Evolutionary conservation across 805 yeast genomes (phyloP).

Genomic region (Candida pseudoglaebosa): DNA sequence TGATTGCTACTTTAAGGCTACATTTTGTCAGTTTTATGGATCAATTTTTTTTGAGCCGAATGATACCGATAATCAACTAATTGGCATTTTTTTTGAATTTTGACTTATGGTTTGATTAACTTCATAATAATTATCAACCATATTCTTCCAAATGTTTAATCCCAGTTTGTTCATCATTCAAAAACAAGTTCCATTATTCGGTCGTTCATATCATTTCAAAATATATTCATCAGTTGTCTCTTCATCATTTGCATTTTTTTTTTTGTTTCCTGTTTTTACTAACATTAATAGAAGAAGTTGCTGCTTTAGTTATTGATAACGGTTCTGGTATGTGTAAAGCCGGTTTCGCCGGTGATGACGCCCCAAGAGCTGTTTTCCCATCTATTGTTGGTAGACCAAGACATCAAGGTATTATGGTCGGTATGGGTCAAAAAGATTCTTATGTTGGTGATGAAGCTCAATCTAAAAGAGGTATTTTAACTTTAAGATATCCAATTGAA

Average conservation of each 20-base stretch:
- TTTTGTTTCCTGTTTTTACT: constrained; percentile 12
- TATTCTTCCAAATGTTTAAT: too few relatives aligned
- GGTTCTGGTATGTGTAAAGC: constrained; percentile 99
- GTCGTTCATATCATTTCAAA: background rate
- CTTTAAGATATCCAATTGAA: constrained; percentile 98
- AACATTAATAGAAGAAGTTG: constrained; percentile 41
- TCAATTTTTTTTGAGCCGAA: too few relatives aligned
- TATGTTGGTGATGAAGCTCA: constrained; percentile 99
- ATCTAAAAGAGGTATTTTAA: constrained; percentile 99
- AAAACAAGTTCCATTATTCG: background rate
- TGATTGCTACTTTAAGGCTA: too few relatives aligned
- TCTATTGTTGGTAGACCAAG: constrained; percentile 99
- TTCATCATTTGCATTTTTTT: background rate
- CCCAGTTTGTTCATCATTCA: too few relatives aligned
- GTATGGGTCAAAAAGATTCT: constrained; percentile 99
- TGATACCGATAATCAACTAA: too few relatives aligned
- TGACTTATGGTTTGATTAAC: too few relatives aligned
- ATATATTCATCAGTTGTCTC: background rate
- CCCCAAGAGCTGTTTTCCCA: constrained; percentile 99
- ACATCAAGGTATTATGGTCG: constrained; percentile 99
- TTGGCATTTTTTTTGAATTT: too few relatives aligned
- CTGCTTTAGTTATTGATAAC: constrained; percentile 87
- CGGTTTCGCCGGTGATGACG: constrained; percentile 99
- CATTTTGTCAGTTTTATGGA: too few relatives aligned
- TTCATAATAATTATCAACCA: too few relatives aligned